A percentile compares a stretch with the other conserved stretches of the same genome.
These are phyloP conservation scores for Monosporozyma aquatica DNA, from an alignment of 805 yeast genomes.

Conservation along the genomic window DNA sequence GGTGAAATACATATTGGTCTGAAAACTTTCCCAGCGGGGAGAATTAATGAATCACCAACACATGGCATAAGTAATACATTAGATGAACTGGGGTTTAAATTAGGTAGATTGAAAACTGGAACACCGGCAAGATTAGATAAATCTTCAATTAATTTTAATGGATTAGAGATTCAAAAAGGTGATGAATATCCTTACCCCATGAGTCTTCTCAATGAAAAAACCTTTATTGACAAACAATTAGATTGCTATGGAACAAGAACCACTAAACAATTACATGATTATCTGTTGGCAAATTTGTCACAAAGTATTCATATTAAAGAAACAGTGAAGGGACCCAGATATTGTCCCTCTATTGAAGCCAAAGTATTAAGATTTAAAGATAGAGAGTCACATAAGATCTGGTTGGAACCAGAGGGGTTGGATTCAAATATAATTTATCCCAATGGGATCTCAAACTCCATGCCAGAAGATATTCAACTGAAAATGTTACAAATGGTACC, in stretches of 20 bases:
- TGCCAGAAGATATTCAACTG: constrained; percentile 89
- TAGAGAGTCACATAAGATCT: constrained; percentile 67
- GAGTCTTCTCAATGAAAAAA: constrained; percentile 70
- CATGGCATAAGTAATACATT: constrained; percentile 81
- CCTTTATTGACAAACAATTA: constrained; percentile 51
- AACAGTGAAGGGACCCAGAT: constrained; percentile 91
- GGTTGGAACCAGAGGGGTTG: constrained; percentile 96
- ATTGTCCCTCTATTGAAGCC: constrained; percentile 94
- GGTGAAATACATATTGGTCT: constrained; percentile 93
- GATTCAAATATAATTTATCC: constrained; percentile 86
- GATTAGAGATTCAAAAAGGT: constrained; percentile 64
- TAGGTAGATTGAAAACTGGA: constrained; percentile 92
- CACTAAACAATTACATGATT: constrained; percentile 60
- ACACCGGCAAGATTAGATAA: constrained; percentile 87
- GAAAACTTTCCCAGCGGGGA: constrained; percentile 73
- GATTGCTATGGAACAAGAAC: constrained; percentile 74
- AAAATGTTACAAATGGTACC: constrained; percentile 67
- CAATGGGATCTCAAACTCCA: constrained; percentile 89
- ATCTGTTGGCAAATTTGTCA: constrained; percentile 61
- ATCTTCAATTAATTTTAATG: constrained; percentile 56
- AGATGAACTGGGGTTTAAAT: constrained; percentile 61
- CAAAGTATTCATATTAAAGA: constrained; percentile 86
- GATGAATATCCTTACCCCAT: constrained; percentile 83
- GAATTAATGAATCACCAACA: constrained; percentile 88
- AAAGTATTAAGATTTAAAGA: constrained; percentile 75